Percentiles rank a stretch among this genome's conserved stretches.
Evolutionary conservation across 345 rosid genomes (phyloP).

Genomic region (Citrus medica): DNA sequence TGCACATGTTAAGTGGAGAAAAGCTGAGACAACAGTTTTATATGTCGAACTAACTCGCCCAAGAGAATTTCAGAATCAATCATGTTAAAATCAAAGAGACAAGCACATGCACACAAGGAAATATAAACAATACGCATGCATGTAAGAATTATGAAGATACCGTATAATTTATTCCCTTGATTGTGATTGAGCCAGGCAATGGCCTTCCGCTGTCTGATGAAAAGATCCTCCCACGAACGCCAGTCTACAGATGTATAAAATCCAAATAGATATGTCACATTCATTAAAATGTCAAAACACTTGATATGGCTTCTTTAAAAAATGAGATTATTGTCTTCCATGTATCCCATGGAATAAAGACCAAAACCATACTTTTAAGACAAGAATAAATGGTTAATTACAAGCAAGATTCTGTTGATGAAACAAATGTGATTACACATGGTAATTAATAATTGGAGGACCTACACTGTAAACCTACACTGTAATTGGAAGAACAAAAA

Average conservation of each 20-base stretch:
- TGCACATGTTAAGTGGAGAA: background rate
- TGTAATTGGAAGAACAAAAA: background rate
- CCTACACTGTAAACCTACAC: background rate
- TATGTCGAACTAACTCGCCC: background rate
- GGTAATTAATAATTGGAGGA: background rate
- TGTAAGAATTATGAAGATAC: constrained; percentile 26
- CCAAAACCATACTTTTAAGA: background rate
- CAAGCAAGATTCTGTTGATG: background rate
- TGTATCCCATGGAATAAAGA: background rate
- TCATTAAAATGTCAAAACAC: background rate
- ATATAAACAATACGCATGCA: background rate
- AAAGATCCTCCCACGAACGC: constrained; percentile 87
- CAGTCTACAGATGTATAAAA: constrained; percentile 46
- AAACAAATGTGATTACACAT: background rate
- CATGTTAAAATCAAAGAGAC: background rate
- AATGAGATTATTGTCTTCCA: background rate
- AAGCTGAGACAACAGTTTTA: background rate
- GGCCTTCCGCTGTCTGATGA: constrained; percentile 78
- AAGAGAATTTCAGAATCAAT: background rate
- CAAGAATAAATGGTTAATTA: background rate
- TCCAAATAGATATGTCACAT: constrained; percentile 2
- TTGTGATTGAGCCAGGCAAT: constrained; percentile 57
- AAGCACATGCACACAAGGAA: background rate
- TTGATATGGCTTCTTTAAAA: background rate
- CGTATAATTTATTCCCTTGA: constrained; percentile 78